A percentile compares a stretch with the other conserved stretches of the same genome.
phyloP scores from a whole-genome alignment of 169 alveolate genomes.

The Cryptosporidium sp. region DNA sequence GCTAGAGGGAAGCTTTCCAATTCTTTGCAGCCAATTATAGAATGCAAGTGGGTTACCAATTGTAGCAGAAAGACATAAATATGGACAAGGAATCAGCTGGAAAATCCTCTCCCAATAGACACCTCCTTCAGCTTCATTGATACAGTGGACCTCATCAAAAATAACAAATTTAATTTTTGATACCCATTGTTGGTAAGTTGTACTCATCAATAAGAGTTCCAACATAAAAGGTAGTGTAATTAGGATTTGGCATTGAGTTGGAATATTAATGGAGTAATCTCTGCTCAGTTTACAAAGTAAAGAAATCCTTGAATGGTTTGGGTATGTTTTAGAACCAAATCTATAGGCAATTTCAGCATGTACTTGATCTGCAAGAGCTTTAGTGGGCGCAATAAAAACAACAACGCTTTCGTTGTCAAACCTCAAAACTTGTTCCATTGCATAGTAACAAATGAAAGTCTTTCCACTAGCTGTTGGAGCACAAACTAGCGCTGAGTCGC shows the following conservation, averaged over 20 bases:
- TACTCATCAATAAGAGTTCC: slow-evolving; percentile 87
- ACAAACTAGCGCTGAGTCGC: slow-evolving; percentile 84
- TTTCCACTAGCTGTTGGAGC: slow-evolving; percentile 94
- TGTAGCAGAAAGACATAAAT: slow-evolving; percentile 93
- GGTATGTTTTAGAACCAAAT: slow-evolving; percentile 88
- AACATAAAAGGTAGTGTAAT: slow-evolving; percentile 89
- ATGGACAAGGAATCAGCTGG: slow-evolving; percentile 91
- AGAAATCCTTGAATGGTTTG: slow-evolving; percentile 77
- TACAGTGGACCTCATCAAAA: slow-evolving; percentile 92
- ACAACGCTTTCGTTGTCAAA: slow-evolving; percentile 89
- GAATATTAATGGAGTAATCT: slow-evolving; percentile 85
- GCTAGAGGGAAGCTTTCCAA: slow-evolving; percentile 69
- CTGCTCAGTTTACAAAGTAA: slow-evolving; percentile 78
- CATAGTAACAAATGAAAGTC: slow-evolving; percentile 92
- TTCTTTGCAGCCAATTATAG: slow-evolving; percentile 85
- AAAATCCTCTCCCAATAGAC: slow-evolving; percentile 80
- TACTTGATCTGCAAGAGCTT: slow-evolving; percentile 91
- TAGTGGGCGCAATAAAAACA: slow-evolving; percentile 91
- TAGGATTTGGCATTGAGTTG: slow-evolving; percentile 87
- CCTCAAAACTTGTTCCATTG: slow-evolving; percentile 90
- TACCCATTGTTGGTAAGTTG: slow-evolving; percentile 80
- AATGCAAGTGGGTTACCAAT: slow-evolving; percentile 88
- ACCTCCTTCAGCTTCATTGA: slow-evolving; percentile 77
- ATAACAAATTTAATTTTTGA: slow-evolving; percentile 87
- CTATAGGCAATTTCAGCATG: slow-evolving; percentile 91